phyloP scores from a whole-genome alignment of 2,329 filamentous ascomycete genomes.

The Scolecobasidium constrictum region DNA sequence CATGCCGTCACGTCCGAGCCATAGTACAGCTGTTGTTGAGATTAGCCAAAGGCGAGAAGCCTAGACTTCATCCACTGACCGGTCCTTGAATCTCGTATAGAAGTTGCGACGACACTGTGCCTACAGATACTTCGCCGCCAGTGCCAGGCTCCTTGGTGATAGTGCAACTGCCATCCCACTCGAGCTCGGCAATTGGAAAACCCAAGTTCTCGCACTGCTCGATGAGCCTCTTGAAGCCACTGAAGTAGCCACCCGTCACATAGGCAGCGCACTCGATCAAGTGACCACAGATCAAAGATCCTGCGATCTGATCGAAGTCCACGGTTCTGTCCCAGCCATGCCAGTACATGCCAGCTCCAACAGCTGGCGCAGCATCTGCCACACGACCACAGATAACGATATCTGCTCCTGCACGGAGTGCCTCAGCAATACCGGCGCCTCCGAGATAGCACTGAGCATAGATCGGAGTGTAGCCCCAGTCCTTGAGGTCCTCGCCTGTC shows the following conservation, averaged over 20 bases:
- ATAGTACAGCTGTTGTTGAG: no score
- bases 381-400: slow-evolving; percentile 35
- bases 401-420: slow-evolving; percentile 29
- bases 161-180: slow-evolving; percentile 26
- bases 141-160: slow-evolving; percentile 33
- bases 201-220: slow-evolving; percentile 24
- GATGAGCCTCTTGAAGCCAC: slow-evolving; percentile 27
- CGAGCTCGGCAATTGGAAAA: slow-evolving; percentile 36
- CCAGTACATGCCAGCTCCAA: slow-evolving; percentile 27
- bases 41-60: no score
- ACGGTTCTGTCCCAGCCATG: slow-evolving; percentile 30
- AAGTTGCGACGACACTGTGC: slow-evolving; percentile 17
- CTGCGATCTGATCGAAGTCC: slow-evolving; percentile 27
- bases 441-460: slow-evolving; percentile 21
- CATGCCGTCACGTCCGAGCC: slow-evolving; percentile 21
- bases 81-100: slow-evolving; percentile 30
- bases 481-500: slow-evolving; percentile 9
- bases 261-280: slow-evolving; percentile 29
- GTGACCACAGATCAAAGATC: slow-evolving; percentile 22
- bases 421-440: slow-evolving; percentile 27
- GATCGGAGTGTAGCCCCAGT: slow-evolving; percentile 12
- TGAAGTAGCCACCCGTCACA: slow-evolving; percentile 31
- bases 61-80: no score
- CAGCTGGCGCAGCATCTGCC: slow-evolving; percentile 26
- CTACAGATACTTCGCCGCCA: slow-evolving; percentile 21